A percentile compares a stretch with the other conserved stretches of the same genome.
phyloP scores from a whole-genome alignment of 495 filamentous ascomycete genomes.

The Oidiodendron maius region DNA sequence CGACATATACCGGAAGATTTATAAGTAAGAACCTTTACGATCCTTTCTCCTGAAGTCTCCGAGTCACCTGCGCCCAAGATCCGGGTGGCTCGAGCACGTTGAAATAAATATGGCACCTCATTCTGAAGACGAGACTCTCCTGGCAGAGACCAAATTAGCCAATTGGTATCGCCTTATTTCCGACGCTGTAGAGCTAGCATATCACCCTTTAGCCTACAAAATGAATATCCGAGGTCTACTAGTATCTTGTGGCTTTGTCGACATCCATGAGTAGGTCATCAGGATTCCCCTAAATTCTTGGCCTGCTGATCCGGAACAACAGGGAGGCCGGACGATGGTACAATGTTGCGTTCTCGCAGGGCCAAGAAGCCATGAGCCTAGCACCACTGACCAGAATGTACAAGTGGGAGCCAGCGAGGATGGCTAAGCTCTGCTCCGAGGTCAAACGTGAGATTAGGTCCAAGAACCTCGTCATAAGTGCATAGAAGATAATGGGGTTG shows the following conservation, averaged over 20 bases:
- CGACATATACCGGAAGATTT: conserved; percentile 63
- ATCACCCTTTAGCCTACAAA: conserved; percentile 62
- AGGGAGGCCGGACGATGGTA: conserved; percentile 81
- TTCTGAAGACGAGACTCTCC: conserved; percentile 62
- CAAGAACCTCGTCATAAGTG: too few species aligned
- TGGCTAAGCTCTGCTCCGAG: conserved; percentile 52
- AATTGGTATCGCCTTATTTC: conserved; percentile 68
- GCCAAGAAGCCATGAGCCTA: conserved; percentile 66
- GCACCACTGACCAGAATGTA: conserved; percentile 67
- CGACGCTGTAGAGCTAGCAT: conserved; percentile 58
- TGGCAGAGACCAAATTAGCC: conserved; percentile 39
- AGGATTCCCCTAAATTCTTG: conserved; percentile 73
- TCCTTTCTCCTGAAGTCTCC: too few species aligned
- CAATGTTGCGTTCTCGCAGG: conserved; percentile 66
- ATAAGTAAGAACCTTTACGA: conserved; percentile 56
- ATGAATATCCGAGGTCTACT: conserved; percentile 56
- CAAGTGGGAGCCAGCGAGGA: conserved; percentile 58
- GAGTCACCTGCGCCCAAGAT: conserved; percentile 73
- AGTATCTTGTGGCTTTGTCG: conserved; percentile 69
- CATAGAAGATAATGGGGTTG: too few species aligned
- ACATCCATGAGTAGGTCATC: conserved; percentile 71
- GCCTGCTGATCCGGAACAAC: conserved; percentile 60
- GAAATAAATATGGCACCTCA: conserved; percentile 81
- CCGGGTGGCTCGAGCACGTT: conserved; percentile 78
- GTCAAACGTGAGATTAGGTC: conserved; percentile 66